Percentiles rank a stretch among this genome's conserved stretches.
Conservation (phyloP, 495 filamentous ascomycete species). For the Penicillium canescens region DNA sequence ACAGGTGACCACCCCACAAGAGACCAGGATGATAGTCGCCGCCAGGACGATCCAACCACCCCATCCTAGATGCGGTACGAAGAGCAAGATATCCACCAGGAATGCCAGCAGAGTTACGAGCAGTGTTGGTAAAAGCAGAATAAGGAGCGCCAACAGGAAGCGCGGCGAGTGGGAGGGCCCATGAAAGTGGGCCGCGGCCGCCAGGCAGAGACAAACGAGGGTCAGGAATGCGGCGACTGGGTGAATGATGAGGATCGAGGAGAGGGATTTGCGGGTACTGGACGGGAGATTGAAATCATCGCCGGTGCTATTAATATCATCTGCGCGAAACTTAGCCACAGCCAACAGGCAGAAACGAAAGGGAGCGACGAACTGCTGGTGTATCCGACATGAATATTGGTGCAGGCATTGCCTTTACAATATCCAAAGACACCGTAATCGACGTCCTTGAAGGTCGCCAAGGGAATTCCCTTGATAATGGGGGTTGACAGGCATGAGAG, state of each 20-base stretch:
- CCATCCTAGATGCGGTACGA: conserved; percentile 92
- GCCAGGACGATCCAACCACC: conserved; percentile 93
- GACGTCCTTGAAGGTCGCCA: conserved; percentile 73
- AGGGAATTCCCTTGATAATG: conserved; percentile 79
- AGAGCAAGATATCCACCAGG: conserved; percentile 92
- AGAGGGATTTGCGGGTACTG: conserved; percentile 77
- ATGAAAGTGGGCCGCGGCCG: conserved; percentile 82
- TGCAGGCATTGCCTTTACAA: conserved; percentile 67
- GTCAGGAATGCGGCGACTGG: conserved; percentile 87
- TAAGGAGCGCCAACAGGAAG: conserved; percentile 80
- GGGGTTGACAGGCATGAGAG: conserved; percentile 92
- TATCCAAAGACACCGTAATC: conserved; percentile 94
- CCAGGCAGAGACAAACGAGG: conserved; percentile 78
- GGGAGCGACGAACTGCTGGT: conserved; percentile 65
- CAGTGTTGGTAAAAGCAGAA: conserved; percentile 81
- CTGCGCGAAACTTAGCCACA: conserved; percentile 24
- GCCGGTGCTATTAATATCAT: conserved; percentile 42
- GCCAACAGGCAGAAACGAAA: conserved; percentile 13
- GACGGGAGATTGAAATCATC: conserved; percentile 73
- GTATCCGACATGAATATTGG: conserved; percentile 80
- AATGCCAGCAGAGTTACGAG: conserved; percentile 85
- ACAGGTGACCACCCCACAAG: conserved; percentile 84
- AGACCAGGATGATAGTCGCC: conserved; percentile 81
- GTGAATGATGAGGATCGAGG: conserved; percentile 88
- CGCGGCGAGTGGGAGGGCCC: conserved; percentile 89